Base-by-base conservation (phyloP, 148 eudicot species). In the Rhododendron ovatum region DNA sequence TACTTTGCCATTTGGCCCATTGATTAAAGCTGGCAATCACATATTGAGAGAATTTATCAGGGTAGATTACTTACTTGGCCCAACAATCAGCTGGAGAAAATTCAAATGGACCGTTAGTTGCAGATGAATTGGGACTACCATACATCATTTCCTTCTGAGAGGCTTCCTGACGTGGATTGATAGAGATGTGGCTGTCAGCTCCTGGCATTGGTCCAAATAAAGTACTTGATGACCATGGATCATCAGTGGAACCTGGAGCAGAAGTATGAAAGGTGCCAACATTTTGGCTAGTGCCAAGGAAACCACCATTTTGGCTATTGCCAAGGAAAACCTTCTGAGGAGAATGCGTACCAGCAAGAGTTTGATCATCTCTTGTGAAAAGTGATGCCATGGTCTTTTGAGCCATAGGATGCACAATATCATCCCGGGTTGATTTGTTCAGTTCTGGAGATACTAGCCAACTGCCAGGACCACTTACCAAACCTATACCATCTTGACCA, bases 381-480 rank as follows among this genome's bases (percentile, higher is more conserved):
- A 95, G 90, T 3, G 98, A 97, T 51, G 93, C 94, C 95, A 93
- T 94, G 41, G 95, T 93, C 84, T 86, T 95, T 77, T 92, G 98
- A 22, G 93, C 88, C 50, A 83, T 87, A 63, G 91, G 90, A 84
- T 85, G 92, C 84, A 86, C 77, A 37, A 73, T 12, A 45, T 92
- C 95, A 43, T 95, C 95, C 89, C 87, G 87, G 86, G 91, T 89
- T 84, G 88, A 88, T 89, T 89, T 90, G 90, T 87, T 92, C 85
- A 89, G 86, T 63, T 94, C 96, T 67, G 92, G 85, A 67, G 94
- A 90, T 81, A 91, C 78, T 87, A 86, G 89, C 98, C 99, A 96
- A 87, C 85, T 94, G 35, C 88, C 88, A 47, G 91, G 87, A 55
- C 91, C 90, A 85, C 94, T 93, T 53, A 91, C 89, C 67, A 94